phyloP scores from a whole-genome alignment of 768 basidiomycete genomes.

The Sporobolomyces pararoseus region DNA sequence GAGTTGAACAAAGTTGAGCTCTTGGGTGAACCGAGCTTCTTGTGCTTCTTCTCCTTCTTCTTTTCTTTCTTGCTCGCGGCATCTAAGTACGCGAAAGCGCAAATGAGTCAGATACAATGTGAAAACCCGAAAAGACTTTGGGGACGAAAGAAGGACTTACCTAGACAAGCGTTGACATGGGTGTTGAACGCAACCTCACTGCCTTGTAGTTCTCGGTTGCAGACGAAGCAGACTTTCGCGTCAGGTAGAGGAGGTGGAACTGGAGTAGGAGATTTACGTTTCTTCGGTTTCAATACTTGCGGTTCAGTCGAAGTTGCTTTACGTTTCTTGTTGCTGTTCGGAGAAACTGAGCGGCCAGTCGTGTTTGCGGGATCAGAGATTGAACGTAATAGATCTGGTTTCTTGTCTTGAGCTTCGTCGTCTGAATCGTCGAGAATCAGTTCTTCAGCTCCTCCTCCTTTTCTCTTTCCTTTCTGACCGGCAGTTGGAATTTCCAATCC shows the following conservation, averaged over 20 bases:
- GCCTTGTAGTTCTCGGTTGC: conserved; percentile 2
- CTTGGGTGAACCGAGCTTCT: neutral
- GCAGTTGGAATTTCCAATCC: neutral
- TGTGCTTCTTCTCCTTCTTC: neutral
- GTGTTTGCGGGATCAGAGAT: neutral
- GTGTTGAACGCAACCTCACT: conserved; percentile 23
- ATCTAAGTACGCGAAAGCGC: neutral
- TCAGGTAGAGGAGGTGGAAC: neutral
- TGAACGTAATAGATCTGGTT: neutral
- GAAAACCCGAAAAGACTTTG: neutral
- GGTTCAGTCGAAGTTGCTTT: conserved; percentile 9
- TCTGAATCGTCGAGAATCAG: conserved; percentile 6
- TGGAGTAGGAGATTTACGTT: neutral
- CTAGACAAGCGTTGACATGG: conserved; percentile 24
- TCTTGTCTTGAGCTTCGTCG: conserved; percentile 8
- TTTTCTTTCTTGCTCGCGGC: neutral
- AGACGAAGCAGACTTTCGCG: neutral
- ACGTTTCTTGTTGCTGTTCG: neutral
- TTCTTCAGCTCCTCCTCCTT: neutral
- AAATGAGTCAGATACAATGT: too few relatives aligned
- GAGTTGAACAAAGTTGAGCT: neutral
- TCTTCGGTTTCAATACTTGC: neutral
- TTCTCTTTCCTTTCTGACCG: neutral
- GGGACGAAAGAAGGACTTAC: neutral
- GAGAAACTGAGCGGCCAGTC: neutral